Evolutionary conservation across 208 protist species (phyloP).

Genomic region (Trypanosoma cruzi): DNA sequence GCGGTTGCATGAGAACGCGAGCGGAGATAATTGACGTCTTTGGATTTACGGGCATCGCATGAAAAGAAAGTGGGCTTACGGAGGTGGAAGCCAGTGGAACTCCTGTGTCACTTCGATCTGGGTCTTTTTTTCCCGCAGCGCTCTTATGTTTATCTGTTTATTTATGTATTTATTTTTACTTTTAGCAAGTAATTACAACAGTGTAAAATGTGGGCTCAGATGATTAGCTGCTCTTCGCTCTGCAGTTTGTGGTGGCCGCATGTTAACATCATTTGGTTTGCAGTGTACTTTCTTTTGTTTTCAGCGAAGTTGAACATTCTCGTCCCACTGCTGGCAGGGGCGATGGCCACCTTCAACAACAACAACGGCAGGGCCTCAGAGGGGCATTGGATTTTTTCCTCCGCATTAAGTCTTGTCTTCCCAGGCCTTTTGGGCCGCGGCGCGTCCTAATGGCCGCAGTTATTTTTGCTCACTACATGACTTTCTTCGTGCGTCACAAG

Average conservation of each 20-base stretch:
- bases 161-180: slow-evolving; percentile 4
- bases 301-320: slow-evolving; percentile 41
- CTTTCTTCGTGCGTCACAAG: slow-evolving; percentile 55
- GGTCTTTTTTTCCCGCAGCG: background rate
- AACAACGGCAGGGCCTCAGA: background rate
- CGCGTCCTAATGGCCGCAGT: slow-evolving; percentile 41
- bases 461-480: slow-evolving; percentile 45
- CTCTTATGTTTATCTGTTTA: background rate
- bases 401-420: slow-evolving; percentile 17
- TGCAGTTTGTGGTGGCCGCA: slow-evolving; percentile 43
- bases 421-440: slow-evolving; percentile 41
- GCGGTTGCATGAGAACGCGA: background rate
- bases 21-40: background rate
- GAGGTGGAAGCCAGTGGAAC: no score
- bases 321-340: slow-evolving; percentile 47
- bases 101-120: no score
- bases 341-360: slow-evolving; percentile 31
- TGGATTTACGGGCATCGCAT: background rate
- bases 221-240: slow-evolving; percentile 40
- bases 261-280: slow-evolving; percentile 32
- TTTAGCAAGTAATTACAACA: background rate
- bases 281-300: slow-evolving; percentile 41
- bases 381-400: background rate
- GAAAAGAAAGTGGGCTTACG: background rate
- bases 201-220: background rate